Base-by-base conservation (phyloP, 164 flowering plant species). In the Saururus chinensis region DNA sequence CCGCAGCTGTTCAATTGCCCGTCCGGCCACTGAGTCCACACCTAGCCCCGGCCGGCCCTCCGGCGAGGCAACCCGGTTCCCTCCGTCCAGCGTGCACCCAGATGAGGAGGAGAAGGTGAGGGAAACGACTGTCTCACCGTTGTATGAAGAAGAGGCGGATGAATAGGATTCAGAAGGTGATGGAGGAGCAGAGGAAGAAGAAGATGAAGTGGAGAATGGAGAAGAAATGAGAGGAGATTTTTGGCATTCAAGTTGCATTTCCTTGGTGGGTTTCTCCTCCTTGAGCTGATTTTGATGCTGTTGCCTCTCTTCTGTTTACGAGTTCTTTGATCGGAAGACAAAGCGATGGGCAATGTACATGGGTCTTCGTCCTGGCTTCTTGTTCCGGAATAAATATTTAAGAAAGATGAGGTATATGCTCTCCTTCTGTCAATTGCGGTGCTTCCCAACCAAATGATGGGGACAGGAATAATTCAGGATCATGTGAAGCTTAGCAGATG, bases 111-210 rank as follows among this genome's bases (percentile, higher is more conserved):
- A 66, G 59, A 49, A 57, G 7, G 26, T 8, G 0, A 42, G 57
- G 55, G 60, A 57, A 23, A 57, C 56, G 30, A 64, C 19, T 9
- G 51, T 26, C 22, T 20, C 56, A 53, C 22, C 22, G 25, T 53
- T 4, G 19, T 9, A 20, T 2, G 56, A 53, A 53, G 66, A 62
- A 40, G 54, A 41, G 42, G 14, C 24, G 22, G 59, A 56, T 7
- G 42, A 56, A 17, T 58, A 59, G 10, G 61, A 68, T 12, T 59
- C 21, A 13, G 70, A 55, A 22, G 70, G 66, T 13, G 70, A 65
- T 23, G 73, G 64, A 12, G 70, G 54, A 17, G 70, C 57, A 19
- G 74, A 65, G 1, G 69, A 53, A 16, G 69, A 60, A 23, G 71
- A 54, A 53, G 65, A 9, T 12, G 49, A 45, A 45, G 49, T 7